Evolutionary conservation across 2,329 filamentous ascomycete genomes (phyloP), one percentile per base, ranked within the genome.

Genomic region (Elsinoe fawcettii): DNA sequence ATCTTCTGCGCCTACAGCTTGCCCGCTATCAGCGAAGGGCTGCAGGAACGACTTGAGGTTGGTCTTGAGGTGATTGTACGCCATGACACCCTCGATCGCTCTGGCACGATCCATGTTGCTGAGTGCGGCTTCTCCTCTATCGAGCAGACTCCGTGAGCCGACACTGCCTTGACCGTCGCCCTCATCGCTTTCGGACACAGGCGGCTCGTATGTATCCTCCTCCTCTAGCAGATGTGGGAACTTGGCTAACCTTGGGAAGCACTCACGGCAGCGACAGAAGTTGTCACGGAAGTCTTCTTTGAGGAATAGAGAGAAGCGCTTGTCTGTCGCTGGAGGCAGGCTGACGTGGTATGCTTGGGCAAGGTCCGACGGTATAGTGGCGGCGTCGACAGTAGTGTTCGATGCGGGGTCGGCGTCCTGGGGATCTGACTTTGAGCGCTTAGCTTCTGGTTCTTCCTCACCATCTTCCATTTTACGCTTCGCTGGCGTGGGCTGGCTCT

Each of bases 41-140:
- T 91, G 84, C 66, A 99, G 83, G 70, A 99, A 97, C 0, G 86
- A 85, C 76, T 92, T 96, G n/a, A 99, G 83, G 69, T 92, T 91
- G 67, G 97, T 91, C 68, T 95, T 93, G 60, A 99, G 80, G 66
- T 95, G 87, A 66, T 97, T 96, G 73, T 97, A 99, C 0, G 91
- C 92, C 90, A 97, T 96, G 46, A 95, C 92, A 14, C 93, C 93
- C 70, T 99, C 70, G 57, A 99, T 96, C 3, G 93, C 93, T 12
- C 86, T 81, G 6, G 97, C 92, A 1, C 93, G 87, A 69, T 99
- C 93, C 58, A 99, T 85, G 65, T 90, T 95, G 69, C 85, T 90
- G 25, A 99, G 80, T 0, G 91, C 92, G 49, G 89, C 92, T 74
- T 99, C 93, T 47, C 93, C 93, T 16, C 90, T 88, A 51, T 97